Base-by-base conservation (phyloP, 1,284 basidiomycete species). In the Laetiporus sulphureus region DNA sequence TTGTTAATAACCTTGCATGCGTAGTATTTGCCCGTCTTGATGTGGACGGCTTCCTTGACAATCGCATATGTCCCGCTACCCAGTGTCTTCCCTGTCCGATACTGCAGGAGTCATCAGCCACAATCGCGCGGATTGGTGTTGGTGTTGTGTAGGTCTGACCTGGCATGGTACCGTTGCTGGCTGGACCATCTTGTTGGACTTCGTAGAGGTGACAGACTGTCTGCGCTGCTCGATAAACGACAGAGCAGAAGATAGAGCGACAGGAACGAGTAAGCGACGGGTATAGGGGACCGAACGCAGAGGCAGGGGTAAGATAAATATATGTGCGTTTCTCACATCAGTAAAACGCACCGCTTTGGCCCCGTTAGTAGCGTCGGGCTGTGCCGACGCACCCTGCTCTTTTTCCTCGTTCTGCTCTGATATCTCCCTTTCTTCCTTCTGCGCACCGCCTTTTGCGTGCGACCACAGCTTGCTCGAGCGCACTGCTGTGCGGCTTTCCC, bases 1-100 rank as follows among this genome's bases (percentile, higher is more conserved):
- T 98, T 99, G 79, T 95, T 88, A 65, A 90, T 89, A 56, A 91
- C 89, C 64, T 92, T 93, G 74, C 90, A 92, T n/a, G 89, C 90
- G 70, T 83, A 92, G 64, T 87, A 65, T 54, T 70, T 71, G 47
- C 90, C 82, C 0, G 93, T 95, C 66, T 86, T 84, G 72, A 97
- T 89, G 60, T 97, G 94, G 12, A 97, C 91, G 34, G 92, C 95
- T 69, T 97, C 95, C 64, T 91, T 91, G 47, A 91, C 89, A 57
- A 91, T 89, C 46, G 89, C 87, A 59, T 91, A 93, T 7, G 87
- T 96, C 37, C 88, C 94, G 63, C 89, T 93, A 24, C 94, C 91
- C 24, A 94, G 75, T 4, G 87, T 91, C 65, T 84, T 88, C 49
- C 91, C 91, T n/a, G 91, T 93, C 58, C 90, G 88, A 61, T 94